Evolutionary conservation across 306 rosid genomes (phyloP).

Genomic region (Dicorynia guianensis): DNA sequence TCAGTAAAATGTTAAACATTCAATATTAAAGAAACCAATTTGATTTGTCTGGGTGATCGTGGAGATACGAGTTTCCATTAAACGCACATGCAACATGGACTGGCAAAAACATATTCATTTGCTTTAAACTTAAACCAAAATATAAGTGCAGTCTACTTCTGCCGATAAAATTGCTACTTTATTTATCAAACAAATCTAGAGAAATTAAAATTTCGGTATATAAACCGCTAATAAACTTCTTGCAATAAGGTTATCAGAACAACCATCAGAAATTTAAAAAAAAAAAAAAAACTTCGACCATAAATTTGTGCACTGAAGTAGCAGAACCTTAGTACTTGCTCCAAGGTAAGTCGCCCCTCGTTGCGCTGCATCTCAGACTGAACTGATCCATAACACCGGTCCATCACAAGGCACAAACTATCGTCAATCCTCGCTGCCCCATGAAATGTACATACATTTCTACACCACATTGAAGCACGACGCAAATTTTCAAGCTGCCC

Average conservation of each 20-base stretch:
- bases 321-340: conserved; percentile 91
- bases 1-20: conserved; percentile 14
- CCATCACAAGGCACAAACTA: conserved; percentile 87
- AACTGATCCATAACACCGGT: conserved; percentile 85
- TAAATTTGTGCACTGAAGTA: conserved; percentile 19
- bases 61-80: conserved; percentile 8
- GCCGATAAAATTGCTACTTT: neutral
- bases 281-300: neutral
- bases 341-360: conserved; percentile 96
- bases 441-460: conserved; percentile 96
- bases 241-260: conserved; percentile 7
- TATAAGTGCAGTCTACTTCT: conserved; percentile 8
- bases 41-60: conserved; percentile 4
- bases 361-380: conserved; percentile 94
- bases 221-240: conserved; percentile 25
- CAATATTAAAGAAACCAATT: conserved; percentile 22
- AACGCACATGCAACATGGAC: neutral
- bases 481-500: conserved; percentile 85
- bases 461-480: conserved; percentile 95
- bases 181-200: conserved; percentile 28
- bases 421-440: conserved; percentile 81
- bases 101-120: conserved; percentile 10
- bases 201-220: conserved; percentile 30
- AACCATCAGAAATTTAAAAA: neutral
- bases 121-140: conserved; percentile 33